Percentiles rank a stretch among this genome's conserved stretches.
Conservation (phyloP, 148 eudicot genomes). For the Rhododendron henanense region DNA sequence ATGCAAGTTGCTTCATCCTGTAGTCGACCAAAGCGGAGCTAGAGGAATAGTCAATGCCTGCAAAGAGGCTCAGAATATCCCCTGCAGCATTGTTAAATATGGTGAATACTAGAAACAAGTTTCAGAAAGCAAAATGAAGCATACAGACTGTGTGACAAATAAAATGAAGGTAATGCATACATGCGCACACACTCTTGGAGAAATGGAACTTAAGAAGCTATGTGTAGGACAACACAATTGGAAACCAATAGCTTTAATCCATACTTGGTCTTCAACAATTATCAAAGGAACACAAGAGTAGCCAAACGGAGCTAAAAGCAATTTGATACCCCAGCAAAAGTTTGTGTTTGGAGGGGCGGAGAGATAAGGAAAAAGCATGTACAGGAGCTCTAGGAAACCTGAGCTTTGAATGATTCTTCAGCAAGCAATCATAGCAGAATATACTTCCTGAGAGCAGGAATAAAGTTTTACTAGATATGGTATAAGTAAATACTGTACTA, state of each 20-base stretch:
- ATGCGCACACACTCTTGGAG: background rate
- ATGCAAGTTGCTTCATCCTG: constrained; percentile 69
- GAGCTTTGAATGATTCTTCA: background rate
- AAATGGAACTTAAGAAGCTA: background rate
- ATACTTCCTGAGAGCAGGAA: background rate
- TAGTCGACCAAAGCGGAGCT: constrained; percentile 42
- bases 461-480: too few relatives aligned
- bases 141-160: background rate
- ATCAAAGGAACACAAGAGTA: background rate
- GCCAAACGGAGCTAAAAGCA: background rate
- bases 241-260: background rate
- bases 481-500: too few relatives aligned
- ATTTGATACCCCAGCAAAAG: background rate
- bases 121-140: background rate
- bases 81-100: constrained; percentile 35
- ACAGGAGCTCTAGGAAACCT: background rate
- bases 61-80: constrained; percentile 54
- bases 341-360: background rate
- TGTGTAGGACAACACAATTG: background rate
- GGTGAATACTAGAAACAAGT: constrained; percentile 16
- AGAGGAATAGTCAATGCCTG: constrained; percentile 50
- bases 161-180: constrained; percentile 3
- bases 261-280: background rate
- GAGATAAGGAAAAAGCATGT: background rate
- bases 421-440: background rate